A percentile compares a stretch with the other conserved stretches of the same genome.
Evolutionary conservation across 2,329 filamentous ascomycete genomes (phyloP).

Genomic region (Ceratocystis lukuohia): DNA sequence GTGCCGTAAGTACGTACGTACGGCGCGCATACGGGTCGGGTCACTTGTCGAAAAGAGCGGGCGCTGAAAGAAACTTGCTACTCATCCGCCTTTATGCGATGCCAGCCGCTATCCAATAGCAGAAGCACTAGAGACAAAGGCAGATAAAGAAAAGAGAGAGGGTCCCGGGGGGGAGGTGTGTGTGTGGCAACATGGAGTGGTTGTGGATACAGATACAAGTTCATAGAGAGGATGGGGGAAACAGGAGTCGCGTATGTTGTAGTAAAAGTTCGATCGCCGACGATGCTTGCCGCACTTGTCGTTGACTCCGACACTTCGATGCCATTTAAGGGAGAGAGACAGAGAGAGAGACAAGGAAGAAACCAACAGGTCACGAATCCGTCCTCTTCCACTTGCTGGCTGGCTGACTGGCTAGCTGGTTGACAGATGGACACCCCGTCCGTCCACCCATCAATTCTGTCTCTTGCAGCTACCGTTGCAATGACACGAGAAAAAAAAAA

Average conservation of each 20-base stretch:
- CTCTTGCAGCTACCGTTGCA: background rate
- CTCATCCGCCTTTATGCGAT: too few species aligned
- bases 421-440: too few species aligned
- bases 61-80: too few species aligned
- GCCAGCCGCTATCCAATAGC: too few species aligned
- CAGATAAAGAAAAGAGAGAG: background rate
- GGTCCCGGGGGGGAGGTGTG: background rate
- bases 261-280: background rate
- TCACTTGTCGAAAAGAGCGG: too few species aligned
- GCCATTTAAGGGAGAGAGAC: background rate
- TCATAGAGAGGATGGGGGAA: background rate
- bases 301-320: background rate
- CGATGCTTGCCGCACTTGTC: background rate
- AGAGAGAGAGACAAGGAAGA: background rate
- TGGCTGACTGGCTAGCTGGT: too few species aligned
- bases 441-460: too few species aligned
- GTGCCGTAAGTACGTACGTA: too few species aligned
- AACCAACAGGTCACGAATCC: background rate
- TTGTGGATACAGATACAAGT: too few species aligned
- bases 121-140: too few species aligned
- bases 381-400: background rate
- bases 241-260: too few species aligned
- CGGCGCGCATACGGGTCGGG: too few species aligned
- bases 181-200: background rate
- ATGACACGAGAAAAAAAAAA: background rate